Evolutionary conservation across 331 rosid species (phyloP).

Genomic region (Spiraea crenata): DNA sequence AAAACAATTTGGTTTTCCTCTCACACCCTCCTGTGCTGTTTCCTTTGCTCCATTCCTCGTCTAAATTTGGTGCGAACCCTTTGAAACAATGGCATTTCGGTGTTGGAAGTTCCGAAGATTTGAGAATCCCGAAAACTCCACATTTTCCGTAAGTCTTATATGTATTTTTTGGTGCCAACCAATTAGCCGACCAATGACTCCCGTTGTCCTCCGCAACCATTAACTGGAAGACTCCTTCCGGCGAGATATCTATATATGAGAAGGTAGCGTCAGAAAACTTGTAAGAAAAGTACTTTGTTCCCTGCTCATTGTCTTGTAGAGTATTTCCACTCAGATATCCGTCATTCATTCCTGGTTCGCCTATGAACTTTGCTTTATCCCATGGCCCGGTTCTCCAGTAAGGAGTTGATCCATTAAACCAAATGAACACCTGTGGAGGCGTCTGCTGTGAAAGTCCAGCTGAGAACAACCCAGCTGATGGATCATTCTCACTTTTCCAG

Average conservation of each 20-base stretch:
- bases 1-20: neutral
- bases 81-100: conserved; percentile 10
- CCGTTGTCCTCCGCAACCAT: neutral
- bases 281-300: neutral
- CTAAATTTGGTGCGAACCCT: conserved; percentile 2
- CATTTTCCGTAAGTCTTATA: conserved; percentile 16
- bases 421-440: conserved; percentile 9
- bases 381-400: neutral
- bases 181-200: neutral
- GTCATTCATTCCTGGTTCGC: neutral
- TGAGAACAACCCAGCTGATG: conserved; percentile 8
- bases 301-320: neutral
- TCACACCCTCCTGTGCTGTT: conserved; percentile 17
- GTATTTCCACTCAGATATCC: neutral
- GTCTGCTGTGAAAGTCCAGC: neutral
- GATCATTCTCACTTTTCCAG: conserved; percentile 22
- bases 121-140: conserved; percentile 17
- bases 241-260: neutral
- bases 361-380: conserved; percentile 2
- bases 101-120: neutral
- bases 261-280: neutral
- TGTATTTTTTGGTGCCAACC: neutral
- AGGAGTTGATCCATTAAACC: neutral
- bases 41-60: conserved; percentile 15
- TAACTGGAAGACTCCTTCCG: neutral